Percentiles rank a stretch among this genome's conserved stretches.
Conservation (phyloP, 2,329 filamentous ascomycete genomes). For the Penicillium hesseltinei region DNA sequence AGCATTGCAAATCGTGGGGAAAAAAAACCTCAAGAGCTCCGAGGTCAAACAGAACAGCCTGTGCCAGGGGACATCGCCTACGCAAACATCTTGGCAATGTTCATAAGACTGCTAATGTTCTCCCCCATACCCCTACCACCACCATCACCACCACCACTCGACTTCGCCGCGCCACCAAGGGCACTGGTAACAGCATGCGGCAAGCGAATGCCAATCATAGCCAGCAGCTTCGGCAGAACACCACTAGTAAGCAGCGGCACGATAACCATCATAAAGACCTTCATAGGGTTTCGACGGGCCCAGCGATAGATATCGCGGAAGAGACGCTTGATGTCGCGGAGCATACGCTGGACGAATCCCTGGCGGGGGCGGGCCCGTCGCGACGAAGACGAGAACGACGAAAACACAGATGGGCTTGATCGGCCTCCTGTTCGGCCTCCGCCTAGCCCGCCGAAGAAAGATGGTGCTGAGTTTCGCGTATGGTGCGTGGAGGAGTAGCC, state of each 20-base stretch:
- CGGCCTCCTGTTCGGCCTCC: slow-evolving; percentile 34
- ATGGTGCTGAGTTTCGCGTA: slow-evolving; percentile 42
- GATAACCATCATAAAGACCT: slow-evolving; percentile 82
- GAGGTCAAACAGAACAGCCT: not conserved
- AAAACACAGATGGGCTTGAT: slow-evolving; percentile 49
- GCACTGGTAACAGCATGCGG: slow-evolving; percentile 58
- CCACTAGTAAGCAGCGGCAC: slow-evolving; percentile 85
- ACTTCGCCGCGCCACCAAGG: slow-evolving; percentile 30
- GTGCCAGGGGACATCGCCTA: slow-evolving; percentile 11
- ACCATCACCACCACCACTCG: not conserved
- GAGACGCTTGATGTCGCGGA: slow-evolving; percentile 73
- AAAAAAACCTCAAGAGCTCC: not conserved
- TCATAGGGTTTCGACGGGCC: slow-evolving; percentile 77
- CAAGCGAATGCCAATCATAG: slow-evolving; percentile 74
- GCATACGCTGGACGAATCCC: slow-evolving; percentile 71
- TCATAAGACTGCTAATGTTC: slow-evolving; percentile 33
- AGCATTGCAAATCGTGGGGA: not conserved
- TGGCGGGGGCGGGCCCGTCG: slow-evolving; percentile 74
- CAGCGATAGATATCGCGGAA: slow-evolving; percentile 78
- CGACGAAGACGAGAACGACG: slow-evolving; percentile 66
- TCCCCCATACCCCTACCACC: slow-evolving; percentile 34
- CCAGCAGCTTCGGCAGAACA: slow-evolving; percentile 72
- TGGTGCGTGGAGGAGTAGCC: slow-evolving; percentile 41
- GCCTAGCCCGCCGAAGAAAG: slow-evolving; percentile 47
- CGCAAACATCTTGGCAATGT: slow-evolving; percentile 39